A percentile compares a stretch with the other conserved stretches of the same genome.
phyloP scores from a whole-genome alignment of 352 stramenopile species.

The Pythium phragmitis region DNA sequence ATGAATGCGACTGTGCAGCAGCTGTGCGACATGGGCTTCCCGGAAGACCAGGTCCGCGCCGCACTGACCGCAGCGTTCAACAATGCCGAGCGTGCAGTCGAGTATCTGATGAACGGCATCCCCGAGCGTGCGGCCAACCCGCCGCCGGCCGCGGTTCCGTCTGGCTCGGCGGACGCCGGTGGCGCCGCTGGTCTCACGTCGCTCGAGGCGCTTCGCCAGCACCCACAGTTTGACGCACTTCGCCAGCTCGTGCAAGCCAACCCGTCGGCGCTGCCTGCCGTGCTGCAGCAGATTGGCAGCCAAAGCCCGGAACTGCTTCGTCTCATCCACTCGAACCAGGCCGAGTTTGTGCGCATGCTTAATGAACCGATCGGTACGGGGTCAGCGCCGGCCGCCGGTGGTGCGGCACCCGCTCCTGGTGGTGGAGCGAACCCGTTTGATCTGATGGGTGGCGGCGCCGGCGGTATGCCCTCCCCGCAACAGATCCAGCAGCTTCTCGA shows the following conservation, averaged over 20 bases:
- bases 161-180: conserved; percentile 24
- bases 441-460: conserved; percentile 37
- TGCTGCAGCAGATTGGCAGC: conserved; percentile 84
- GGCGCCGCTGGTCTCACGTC: conserved; percentile 30
- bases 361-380: conserved; percentile 81
- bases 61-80: conserved; percentile 84
- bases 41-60: conserved; percentile 77
- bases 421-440: conserved; percentile 48
- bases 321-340: conserved; percentile 85
- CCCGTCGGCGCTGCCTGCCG: conserved; percentile 65
- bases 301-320: conserved; percentile 84
- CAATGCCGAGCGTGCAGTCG: conserved; percentile 83
- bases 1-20: conserved; percentile 65
- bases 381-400: conserved; percentile 30
- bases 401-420: conserved; percentile 17
- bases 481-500: conserved; percentile 85
- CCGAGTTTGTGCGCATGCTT: conserved; percentile 86
- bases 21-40: conserved; percentile 86
- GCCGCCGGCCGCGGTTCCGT: conserved; percentile 28
- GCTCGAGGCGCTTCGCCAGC: conserved; percentile 78
- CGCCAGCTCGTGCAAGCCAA: conserved; percentile 85
- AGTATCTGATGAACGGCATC: conserved; percentile 90
- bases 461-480: conserved; percentile 70
- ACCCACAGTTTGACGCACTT: conserved; percentile 83
- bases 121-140: conserved; percentile 47